These are phyloP conservation scores for Cynara cardunculus DNA, from an alignment of 129 eudicot species.

Conservation along the genomic window DNA sequence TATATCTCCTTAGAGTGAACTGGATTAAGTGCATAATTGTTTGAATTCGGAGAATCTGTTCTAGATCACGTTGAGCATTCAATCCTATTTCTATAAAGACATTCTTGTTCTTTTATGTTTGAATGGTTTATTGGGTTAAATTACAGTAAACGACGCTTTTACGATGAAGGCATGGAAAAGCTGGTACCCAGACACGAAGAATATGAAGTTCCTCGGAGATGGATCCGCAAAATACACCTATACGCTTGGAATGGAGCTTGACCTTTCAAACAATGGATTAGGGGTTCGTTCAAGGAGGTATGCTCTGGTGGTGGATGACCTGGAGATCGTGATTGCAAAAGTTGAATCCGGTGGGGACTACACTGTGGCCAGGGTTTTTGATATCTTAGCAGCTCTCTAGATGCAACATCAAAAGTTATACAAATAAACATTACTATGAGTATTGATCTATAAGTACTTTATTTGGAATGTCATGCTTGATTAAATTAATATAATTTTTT, in stretches of 20 bases:
- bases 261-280: constrained; percentile 69
- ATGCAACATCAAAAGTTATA: too few species aligned
- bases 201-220: constrained; percentile 78
- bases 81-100: too few species aligned
- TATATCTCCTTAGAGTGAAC: too few species aligned
- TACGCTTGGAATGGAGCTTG: constrained; percentile 87
- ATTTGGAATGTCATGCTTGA: too few species aligned
- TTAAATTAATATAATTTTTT: too few species aligned
- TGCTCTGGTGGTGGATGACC: constrained; percentile 70
- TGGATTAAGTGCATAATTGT: too few species aligned
- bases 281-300: constrained; percentile 76
- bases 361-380: constrained; percentile 77
- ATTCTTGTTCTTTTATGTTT: too few species aligned
- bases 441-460: too few species aligned
- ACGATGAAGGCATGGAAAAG: constrained; percentile 97
- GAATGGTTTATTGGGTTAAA: background rate
- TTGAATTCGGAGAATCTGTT: too few species aligned
- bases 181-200: constrained; percentile 72
- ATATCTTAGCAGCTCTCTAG: constrained; percentile 63
- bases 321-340: constrained; percentile 70
- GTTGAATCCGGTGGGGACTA: constrained; percentile 86
- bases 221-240: constrained; percentile 78
- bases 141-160: constrained; percentile 67
- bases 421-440: too few species aligned
- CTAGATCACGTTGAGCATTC: background rate